These are phyloP conservation scores for Colletotrichum sp. DNA, from an alignment of 2,329 filamentous ascomycete species.

Conservation along the genomic window DNA sequence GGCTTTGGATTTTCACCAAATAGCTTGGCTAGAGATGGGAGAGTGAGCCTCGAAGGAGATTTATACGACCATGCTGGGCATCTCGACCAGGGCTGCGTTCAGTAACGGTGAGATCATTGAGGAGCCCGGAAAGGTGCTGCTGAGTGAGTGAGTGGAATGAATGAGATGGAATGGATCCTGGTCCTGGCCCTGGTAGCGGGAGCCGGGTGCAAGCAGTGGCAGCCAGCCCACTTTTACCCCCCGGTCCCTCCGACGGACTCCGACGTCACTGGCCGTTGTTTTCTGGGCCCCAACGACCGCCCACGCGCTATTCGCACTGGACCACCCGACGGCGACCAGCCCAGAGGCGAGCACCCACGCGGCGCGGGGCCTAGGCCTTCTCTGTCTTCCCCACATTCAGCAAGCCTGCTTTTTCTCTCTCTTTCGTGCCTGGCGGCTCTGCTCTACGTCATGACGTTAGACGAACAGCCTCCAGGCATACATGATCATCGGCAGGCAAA, in stretches of 20 bases:
- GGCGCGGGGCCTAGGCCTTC: not conserved
- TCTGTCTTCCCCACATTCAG: not conserved
- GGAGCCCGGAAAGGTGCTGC: not conserved
- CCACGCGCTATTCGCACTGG: not conserved
- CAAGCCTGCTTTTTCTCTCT: not conserved
- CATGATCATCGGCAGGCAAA: not conserved
- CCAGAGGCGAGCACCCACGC: not conserved
- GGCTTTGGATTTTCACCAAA: not conserved
- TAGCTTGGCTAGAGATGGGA: fast-evolving
- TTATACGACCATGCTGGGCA: not conserved
- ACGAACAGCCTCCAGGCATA: not conserved
- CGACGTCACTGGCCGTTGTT: conserved; percentile 9
- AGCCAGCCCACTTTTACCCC: not conserved
- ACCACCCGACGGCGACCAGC: not conserved
- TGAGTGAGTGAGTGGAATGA: not conserved
- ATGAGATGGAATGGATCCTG: not conserved
- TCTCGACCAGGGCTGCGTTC: not conserved
- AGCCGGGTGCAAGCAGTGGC: not conserved
- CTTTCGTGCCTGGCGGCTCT: not conserved
- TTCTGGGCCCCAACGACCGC: not conserved
- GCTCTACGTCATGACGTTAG: not conserved
- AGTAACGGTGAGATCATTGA: conserved; percentile 2
- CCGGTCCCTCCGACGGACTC: not conserved
- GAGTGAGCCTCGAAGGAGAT: not conserved
- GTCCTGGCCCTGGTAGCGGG: not conserved